A percentile compares a stretch with the other conserved stretches of the same genome.
Conservation (phyloP, 257 asterid genomes). For the Capsicum baccatum region DNA sequence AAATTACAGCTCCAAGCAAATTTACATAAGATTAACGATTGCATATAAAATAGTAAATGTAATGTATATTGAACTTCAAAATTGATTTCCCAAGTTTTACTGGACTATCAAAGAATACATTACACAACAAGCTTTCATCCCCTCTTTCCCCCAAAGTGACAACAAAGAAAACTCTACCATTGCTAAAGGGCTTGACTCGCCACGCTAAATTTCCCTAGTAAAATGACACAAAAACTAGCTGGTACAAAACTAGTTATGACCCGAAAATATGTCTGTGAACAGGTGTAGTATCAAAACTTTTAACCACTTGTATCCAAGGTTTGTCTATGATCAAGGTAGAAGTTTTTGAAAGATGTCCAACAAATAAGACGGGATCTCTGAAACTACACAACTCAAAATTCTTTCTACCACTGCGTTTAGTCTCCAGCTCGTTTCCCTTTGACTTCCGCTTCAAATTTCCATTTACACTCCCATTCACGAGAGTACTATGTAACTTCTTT, state of each 20-base stretch:
- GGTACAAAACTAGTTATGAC: conserved; percentile 45
- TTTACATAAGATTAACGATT: background rate
- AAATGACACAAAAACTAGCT: conserved; percentile 34
- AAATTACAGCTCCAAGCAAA: background rate
- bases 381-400: conserved; percentile 72
- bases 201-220: conserved; percentile 41
- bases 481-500: conserved; percentile 45
- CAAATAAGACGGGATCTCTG: conserved; percentile 84
- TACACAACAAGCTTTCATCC: conserved; percentile 58
- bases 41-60: background rate
- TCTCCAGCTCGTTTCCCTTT: conserved; percentile 52
- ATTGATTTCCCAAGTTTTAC: conserved; percentile 46
- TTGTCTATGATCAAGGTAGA: conserved; percentile 87
- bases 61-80: conserved; percentile 34
- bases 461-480: conserved; percentile 47
- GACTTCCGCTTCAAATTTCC: conserved; percentile 71
- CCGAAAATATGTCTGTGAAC: conserved; percentile 94
- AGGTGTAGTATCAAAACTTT: conserved; percentile 74
- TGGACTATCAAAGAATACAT: conserved; percentile 47
- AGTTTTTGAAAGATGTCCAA: conserved; percentile 83
- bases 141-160: conserved; percentile 34
- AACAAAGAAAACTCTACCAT: conserved; percentile 36
- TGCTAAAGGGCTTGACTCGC: conserved; percentile 42
- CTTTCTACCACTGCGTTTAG: conserved; percentile 50
- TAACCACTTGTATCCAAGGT: conserved; percentile 81